Evolutionary conservation across 371 early-diverging fungal genomes (phyloP).

Genomic region (Actinomucor elegans): DNA sequence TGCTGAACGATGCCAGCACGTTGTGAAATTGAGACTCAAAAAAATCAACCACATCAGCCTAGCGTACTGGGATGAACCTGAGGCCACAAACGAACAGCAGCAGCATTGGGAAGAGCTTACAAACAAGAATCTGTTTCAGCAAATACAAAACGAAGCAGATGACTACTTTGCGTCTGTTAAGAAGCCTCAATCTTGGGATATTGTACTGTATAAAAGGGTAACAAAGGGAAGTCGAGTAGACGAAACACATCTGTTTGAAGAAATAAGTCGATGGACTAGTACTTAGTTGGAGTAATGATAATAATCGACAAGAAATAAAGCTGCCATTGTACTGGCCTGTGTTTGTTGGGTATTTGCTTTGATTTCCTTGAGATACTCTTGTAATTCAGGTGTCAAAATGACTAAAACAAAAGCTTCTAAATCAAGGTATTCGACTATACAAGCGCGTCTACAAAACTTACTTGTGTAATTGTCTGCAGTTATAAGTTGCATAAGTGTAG

Average conservation of each 20-base stretch:
- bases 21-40: slow-evolving; percentile 24
- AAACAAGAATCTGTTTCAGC: slow-evolving; percentile 12
- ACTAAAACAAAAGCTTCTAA: slow-evolving; percentile 12
- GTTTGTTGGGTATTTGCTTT: background rate
- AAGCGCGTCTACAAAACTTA: too few relatives aligned
- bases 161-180: background rate
- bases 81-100: slow-evolving; percentile 17
- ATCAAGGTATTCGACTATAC: too few relatives aligned
- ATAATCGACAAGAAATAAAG: slow-evolving; percentile 33
- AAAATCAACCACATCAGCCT: slow-evolving; percentile 39
- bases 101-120: background rate
- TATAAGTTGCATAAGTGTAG: slow-evolving; percentile 37
- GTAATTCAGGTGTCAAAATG: slow-evolving; percentile 23
- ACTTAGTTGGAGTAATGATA: slow-evolving; percentile 8
- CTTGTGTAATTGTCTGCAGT: slow-evolving; percentile 18
- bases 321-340: slow-evolving; percentile 18
- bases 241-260: slow-evolving; percentile 26
- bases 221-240: slow-evolving; percentile 19
- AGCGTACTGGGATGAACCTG: slow-evolving; percentile 45
- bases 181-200: slow-evolving; percentile 22
- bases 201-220: slow-evolving; percentile 31
- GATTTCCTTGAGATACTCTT: background rate
- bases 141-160: slow-evolving; percentile 14
- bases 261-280: slow-evolving; percentile 16
- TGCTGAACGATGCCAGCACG: background rate